Evolutionary conservation across 2,329 filamentous ascomycete genomes (phyloP).

Genomic region (Calonectria naviculata): DNA sequence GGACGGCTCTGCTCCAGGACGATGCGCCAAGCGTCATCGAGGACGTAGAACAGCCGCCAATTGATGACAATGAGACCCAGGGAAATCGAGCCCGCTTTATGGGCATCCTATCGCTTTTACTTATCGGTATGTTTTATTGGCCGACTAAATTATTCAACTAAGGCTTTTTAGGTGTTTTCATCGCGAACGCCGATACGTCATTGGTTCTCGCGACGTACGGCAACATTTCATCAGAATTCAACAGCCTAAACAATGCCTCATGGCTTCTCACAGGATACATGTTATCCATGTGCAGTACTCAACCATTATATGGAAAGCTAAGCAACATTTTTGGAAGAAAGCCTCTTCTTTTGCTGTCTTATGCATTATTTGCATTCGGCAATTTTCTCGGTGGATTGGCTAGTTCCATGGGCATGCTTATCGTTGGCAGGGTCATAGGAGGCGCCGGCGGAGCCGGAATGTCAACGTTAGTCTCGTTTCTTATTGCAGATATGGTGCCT

Average conservation of each 20-base stretch:
- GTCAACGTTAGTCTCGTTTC: constrained; percentile 2
- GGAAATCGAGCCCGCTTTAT: too few relatives aligned
- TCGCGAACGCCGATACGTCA: constrained; percentile 17
- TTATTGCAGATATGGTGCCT: constrained; percentile 18
- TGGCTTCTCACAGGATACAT: constrained; percentile 19
- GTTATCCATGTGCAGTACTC: constrained; percentile 2
- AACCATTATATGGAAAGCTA: constrained; percentile 20
- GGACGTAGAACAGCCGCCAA: too few relatives aligned
- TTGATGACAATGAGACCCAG: too few relatives aligned
- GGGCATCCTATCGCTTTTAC: too few relatives aligned
- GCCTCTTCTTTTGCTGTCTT: constrained; percentile 3
- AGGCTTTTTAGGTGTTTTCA: constrained; percentile 18
- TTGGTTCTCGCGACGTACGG: constrained; percentile 23
- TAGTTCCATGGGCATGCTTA: background rate
- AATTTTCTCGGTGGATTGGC: constrained; percentile 3
- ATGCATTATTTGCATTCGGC: constrained; percentile 13
- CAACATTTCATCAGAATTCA: constrained; percentile 16
- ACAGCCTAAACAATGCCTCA: constrained; percentile 9
- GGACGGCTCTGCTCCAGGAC: too few relatives aligned
- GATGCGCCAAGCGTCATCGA: too few relatives aligned
- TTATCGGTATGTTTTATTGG: too few relatives aligned
- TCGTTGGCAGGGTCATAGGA: constrained; percentile 10
- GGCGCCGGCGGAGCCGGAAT: constrained; percentile 9
- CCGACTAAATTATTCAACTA: too few relatives aligned
- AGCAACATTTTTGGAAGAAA: constrained; percentile 22